phyloP scores from a whole-genome alignment of 495 filamentous ascomycete genomes.

The Hypoxylon perforatum region DNA sequence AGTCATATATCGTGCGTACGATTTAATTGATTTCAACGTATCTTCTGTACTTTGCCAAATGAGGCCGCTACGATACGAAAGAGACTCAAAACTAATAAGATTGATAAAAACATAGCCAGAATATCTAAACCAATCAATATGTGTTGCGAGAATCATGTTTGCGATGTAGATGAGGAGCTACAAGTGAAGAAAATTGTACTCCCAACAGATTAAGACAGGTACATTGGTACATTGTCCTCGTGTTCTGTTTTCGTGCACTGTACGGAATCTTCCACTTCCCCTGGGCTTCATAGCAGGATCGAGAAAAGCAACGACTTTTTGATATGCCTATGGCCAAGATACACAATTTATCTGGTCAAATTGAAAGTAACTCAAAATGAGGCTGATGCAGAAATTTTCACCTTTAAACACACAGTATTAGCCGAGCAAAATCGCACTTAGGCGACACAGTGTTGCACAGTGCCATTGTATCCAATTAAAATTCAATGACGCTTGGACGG shows the following conservation, averaged over 20 bases:
- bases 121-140: neutral
- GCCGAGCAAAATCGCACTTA: neutral
- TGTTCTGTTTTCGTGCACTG: neutral
- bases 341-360: neutral
- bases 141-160: too few relatives aligned
- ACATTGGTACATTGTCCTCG: too few relatives aligned
- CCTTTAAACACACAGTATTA: slow-evolving; percentile 13
- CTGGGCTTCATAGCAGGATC: neutral
- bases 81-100: too few relatives aligned
- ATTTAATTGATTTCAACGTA: neutral
- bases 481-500: slow-evolving; percentile 38
- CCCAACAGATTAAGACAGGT: too few relatives aligned
- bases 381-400: slow-evolving; percentile 18
- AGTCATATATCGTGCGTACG: neutral
- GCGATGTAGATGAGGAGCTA: too few relatives aligned
- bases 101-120: neutral
- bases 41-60: neutral
- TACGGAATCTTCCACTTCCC: neutral
- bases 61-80: neutral
- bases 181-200: too few relatives aligned
- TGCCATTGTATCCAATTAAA: slow-evolving; percentile 27
- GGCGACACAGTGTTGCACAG: slow-evolving; percentile 10
- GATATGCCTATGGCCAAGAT: neutral
- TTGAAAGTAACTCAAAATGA: slow-evolving; percentile 12
- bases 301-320: too few relatives aligned